Evolutionary conservation across 192 early-diverging fungal species (phyloP).

Genomic region (Coemansia sp.): DNA sequence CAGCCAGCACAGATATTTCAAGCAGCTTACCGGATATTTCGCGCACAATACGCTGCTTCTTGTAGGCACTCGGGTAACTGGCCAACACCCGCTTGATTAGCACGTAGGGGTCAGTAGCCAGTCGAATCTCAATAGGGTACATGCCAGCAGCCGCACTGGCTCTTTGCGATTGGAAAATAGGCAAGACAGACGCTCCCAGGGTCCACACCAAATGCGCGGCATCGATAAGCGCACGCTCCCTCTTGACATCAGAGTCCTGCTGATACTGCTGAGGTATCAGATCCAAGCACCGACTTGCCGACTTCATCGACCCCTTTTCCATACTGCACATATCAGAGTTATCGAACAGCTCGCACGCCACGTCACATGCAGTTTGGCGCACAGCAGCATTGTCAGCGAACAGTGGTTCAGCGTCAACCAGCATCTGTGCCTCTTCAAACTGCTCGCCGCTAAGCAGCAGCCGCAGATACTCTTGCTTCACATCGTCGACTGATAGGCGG

Average conservation of each 20-base stretch:
- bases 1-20: background rate
- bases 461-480: slow-evolving; percentile 28
- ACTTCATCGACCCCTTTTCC: slow-evolving; percentile 22
- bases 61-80: slow-evolving; percentile 24
- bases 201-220: slow-evolving; percentile 29
- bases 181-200: slow-evolving; percentile 7
- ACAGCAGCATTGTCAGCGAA: slow-evolving; percentile 3
- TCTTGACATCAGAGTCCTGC: slow-evolving; percentile 12
- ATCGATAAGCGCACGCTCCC: slow-evolving; percentile 34
- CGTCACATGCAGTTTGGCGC: slow-evolving; percentile 34
- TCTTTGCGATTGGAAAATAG: background rate
- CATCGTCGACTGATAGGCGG: slow-evolving; percentile 12
- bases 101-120: slow-evolving; percentile 21
- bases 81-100: slow-evolving; percentile 24
- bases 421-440: slow-evolving; percentile 25
- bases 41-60: slow-evolving; percentile 26
- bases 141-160: background rate
- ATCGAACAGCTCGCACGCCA: slow-evolving; percentile 45
- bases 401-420: slow-evolving; percentile 17
- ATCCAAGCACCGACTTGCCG: slow-evolving; percentile 32
- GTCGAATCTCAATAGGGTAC: slow-evolving; percentile 41
- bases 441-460: slow-evolving; percentile 18
- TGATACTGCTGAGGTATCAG: background rate
- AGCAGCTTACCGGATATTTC: slow-evolving; percentile 22
- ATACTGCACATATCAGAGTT: slow-evolving; percentile 36